These are phyloP conservation scores for Hanseniaspora mollemarum DNA, from an alignment of 805 yeast genomes.

Conservation along the genomic window DNA sequence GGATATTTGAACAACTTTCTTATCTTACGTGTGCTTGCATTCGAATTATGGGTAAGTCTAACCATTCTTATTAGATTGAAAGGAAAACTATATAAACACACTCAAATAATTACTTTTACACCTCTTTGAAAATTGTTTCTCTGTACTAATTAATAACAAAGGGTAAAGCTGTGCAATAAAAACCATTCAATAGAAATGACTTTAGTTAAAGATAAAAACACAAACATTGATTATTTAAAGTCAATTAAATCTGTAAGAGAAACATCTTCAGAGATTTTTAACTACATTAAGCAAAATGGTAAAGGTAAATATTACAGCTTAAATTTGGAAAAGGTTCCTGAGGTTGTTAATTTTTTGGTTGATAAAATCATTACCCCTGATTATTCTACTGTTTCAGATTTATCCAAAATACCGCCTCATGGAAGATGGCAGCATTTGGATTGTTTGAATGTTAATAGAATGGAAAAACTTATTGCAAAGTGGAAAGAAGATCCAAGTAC, in stretches of 20 bases:
- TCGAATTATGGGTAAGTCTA: too few relatives aligned
- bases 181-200: conserved; percentile 1
- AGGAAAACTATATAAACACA: too few relatives aligned
- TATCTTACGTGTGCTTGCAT: too few relatives aligned
- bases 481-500: conserved; percentile 31
- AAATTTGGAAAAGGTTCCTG: conserved; percentile 34
- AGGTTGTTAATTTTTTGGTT: conserved; percentile 37
- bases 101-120: too few relatives aligned
- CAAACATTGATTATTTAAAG: conserved; percentile 29
- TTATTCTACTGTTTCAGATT: conserved; percentile 32
- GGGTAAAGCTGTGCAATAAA: too few relatives aligned
- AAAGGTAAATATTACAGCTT: conserved; percentile 33
- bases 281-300: conserved; percentile 31
- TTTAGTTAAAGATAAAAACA: background rate
- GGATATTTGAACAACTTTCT: too few relatives aligned
- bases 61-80: too few relatives aligned
- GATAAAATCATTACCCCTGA: conserved; percentile 35
- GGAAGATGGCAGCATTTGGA: conserved; percentile 60
- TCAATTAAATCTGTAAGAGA: conserved; percentile 49
- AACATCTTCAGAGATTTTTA: conserved; percentile 36
- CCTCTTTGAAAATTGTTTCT: too few relatives aligned
- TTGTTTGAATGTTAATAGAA: conserved; percentile 37
- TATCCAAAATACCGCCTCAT: conserved; percentile 46
- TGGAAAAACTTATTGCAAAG: conserved; percentile 33
- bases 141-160: too few relatives aligned